Conservation (phyloP, 73 alveolate genomes). For the Symbiodinium natans region DNA sequence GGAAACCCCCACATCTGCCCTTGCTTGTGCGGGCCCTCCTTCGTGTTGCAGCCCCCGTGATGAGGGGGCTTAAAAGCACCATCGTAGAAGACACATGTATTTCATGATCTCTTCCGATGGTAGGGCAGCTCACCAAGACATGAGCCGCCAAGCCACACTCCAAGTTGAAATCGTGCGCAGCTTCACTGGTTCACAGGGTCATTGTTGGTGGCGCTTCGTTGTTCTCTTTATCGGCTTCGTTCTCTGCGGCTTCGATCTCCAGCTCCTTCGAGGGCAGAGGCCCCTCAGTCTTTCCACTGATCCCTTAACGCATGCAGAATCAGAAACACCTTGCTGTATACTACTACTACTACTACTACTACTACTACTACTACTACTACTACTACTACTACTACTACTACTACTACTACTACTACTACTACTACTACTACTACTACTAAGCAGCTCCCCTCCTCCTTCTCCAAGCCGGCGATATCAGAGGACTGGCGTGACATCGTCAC, state of each 20-base stretch:
- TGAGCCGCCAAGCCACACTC: too few species aligned
- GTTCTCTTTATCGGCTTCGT: neutral
- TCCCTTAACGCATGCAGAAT: neutral
- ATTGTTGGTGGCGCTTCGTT: neutral
- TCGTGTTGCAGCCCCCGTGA: neutral
- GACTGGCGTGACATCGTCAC: neutral
- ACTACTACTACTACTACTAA: too few species aligned
- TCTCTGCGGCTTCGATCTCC: neutral
- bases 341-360: too few species aligned
- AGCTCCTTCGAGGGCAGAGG: neutral
- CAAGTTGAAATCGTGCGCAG: too few species aligned
- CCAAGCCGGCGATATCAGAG: neutral
- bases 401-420: too few species aligned
- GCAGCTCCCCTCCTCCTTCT: conserved; percentile 1
- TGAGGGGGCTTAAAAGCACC: neutral
- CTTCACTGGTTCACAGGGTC: neutral
- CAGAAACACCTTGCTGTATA: too few species aligned
- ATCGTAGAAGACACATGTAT: neutral
- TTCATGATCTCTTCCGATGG: neutral
- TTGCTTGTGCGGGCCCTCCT: neutral
- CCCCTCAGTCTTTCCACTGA: neutral
- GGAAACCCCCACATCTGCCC: too few species aligned
- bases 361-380: too few species aligned
- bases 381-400: too few species aligned
- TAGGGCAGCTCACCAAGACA: neutral